Percentiles rank a stretch among this genome's conserved stretches.
Evolutionary conservation across 768 basidiomycete species (phyloP).

Genomic region (Boletus barrowsii): DNA sequence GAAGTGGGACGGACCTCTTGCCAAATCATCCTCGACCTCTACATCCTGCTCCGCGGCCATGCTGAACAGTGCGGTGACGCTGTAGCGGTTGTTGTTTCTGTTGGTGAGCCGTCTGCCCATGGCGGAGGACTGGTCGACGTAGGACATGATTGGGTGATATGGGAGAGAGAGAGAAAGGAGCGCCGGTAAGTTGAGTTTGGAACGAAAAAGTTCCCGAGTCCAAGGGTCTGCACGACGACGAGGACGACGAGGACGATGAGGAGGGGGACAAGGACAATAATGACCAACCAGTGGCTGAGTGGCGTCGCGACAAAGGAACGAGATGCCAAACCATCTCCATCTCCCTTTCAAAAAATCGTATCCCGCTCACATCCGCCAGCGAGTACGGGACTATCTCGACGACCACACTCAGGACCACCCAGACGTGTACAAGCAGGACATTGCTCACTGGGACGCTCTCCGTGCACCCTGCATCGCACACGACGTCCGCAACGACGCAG

Average conservation of each 20-base stretch:
- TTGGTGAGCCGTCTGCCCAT: conserved; percentile 79
- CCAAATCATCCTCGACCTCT: conserved; percentile 95
- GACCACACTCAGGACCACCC: conserved; percentile 71
- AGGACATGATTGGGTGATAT: conserved; percentile 46
- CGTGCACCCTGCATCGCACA: conserved; percentile 57
- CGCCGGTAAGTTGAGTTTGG: conserved; percentile 2
- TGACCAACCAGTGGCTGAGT: conserved; percentile 13
- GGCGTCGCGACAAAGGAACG: conserved; percentile 9
- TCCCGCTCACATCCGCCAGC: conserved; percentile 48
- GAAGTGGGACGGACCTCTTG: conserved; percentile 62
- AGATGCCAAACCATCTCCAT: conserved; percentile 75
- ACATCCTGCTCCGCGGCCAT: conserved; percentile 99
- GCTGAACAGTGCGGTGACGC: conserved; percentile 92
- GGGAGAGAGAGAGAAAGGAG: neutral
- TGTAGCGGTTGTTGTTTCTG: conserved; percentile 94
- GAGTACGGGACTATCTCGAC: conserved; percentile 66
- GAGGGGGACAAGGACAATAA: neutral
- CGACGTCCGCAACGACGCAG: conserved; percentile 50
- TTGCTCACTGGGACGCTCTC: conserved; percentile 64
- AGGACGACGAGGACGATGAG: neutral
- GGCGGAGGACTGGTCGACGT: conserved; percentile 55
- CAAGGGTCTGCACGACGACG: neutral
- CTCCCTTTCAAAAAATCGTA: conserved; percentile 76
- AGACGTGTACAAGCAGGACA: conserved; percentile 79
- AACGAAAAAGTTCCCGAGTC: conserved; percentile 9